Percentiles rank a stretch among this genome's conserved stretches.
phyloP scores from a whole-genome alignment of 1,284 basidiomycete species.

The Phlebopus sp. region DNA sequence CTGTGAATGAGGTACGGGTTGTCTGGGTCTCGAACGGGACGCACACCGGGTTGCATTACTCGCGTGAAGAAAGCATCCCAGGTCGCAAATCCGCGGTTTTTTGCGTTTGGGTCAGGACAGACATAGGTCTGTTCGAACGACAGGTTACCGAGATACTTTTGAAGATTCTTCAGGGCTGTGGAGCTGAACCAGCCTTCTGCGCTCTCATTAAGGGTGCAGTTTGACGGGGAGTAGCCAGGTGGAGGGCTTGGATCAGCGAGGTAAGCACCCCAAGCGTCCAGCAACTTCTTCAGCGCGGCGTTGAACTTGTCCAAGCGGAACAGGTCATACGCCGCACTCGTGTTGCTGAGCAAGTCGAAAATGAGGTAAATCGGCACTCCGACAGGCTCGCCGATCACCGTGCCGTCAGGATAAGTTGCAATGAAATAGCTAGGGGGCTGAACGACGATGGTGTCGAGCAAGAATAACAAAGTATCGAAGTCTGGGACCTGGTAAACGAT shows the following conservation, averaged over 20 bases:
- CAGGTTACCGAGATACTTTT: neutral
- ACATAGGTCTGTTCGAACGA: constrained; percentile 5
- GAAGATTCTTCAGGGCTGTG: constrained; percentile 1
- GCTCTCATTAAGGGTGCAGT: neutral
- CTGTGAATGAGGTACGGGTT: constrained; percentile 22
- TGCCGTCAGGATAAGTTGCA: too few species aligned
- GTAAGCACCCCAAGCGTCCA: constrained; percentile 15
- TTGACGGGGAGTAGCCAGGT: neutral
- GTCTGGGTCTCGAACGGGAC: neutral
- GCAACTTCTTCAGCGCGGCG: constrained; percentile 15
- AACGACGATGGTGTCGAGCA: constrained; percentile 13
- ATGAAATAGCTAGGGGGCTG: constrained; percentile 2
- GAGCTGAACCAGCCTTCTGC: constrained; percentile 10
- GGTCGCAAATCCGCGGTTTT: constrained; percentile 2
- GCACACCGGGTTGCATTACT: neutral
- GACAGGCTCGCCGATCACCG: constrained; percentile 7
- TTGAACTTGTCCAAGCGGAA: constrained; percentile 21
- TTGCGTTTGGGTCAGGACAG: constrained; percentile 8
- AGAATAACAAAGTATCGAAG: constrained; percentile 7
- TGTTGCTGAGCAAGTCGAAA: constrained; percentile 16
- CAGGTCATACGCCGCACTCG: constrained; percentile 12
- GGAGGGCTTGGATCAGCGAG: neutral
- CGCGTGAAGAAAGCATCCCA: neutral
- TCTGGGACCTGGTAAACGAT: constrained; percentile 7
- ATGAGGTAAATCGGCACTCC: constrained; percentile 14